Evolutionary conservation across 441 rosid species (phyloP).

Genomic region (Capsella rubella): DNA sequence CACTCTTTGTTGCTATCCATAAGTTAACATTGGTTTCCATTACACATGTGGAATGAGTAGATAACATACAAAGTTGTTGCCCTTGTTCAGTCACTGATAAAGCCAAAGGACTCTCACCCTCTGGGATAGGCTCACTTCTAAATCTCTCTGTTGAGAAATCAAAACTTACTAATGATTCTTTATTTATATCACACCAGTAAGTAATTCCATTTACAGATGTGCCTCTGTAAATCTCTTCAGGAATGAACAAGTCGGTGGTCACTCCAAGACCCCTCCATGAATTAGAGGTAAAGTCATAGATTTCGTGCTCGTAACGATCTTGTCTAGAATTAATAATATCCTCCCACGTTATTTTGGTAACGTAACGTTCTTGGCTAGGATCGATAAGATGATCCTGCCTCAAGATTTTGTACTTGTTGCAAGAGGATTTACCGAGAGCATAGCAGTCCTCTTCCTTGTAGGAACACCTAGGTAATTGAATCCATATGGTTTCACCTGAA

Average conservation of each 20-base stretch:
- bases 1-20: constrained; percentile 6
- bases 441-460: not conserved
- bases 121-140: not conserved
- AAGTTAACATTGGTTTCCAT: not conserved
- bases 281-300: not conserved
- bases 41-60: not conserved
- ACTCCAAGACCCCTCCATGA: not conserved
- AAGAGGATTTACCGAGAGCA: not conserved
- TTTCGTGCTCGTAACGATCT: not conserved
- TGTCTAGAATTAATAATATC: too few species aligned
- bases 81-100: constrained; percentile 14
- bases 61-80: constrained; percentile 9
- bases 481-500: not conserved
- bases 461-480: not conserved
- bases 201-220: not conserved
- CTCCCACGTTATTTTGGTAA: too few species aligned
- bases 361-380: not conserved
- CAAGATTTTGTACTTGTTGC: not conserved
- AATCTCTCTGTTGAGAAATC: not conserved
- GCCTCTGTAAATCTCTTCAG: too few species aligned
- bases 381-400: not conserved
- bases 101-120: not conserved
- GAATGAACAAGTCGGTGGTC: not conserved
- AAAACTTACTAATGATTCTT: too few species aligned
- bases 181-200: too few species aligned